Percentiles rank a stretch among this genome's conserved stretches.
Conservation (phyloP, 352 stramenopile species). For the Pythium insidiosum region DNA sequence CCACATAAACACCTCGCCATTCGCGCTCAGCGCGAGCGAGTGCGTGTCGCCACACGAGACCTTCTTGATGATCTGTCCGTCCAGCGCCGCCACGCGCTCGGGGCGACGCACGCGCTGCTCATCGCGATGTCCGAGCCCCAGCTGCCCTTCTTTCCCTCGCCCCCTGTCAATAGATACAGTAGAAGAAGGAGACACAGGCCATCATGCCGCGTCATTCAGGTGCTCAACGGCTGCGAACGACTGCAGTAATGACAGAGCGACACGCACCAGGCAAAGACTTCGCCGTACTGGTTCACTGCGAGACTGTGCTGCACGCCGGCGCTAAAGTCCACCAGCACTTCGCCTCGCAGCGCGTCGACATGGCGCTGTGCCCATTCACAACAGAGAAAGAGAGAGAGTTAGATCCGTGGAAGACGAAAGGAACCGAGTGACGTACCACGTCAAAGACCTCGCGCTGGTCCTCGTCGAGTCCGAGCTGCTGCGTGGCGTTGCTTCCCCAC, state of each 20-base stretch:
- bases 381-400: background rate
- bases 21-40: slow-evolving; percentile 46
- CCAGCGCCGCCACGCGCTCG: slow-evolving; percentile 37
- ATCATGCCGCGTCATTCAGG: background rate
- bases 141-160: slow-evolving; percentile 56
- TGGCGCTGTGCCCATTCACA: slow-evolving; percentile 22
- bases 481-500: slow-evolving; percentile 63
- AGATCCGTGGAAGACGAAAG: background rate
- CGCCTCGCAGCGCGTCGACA: slow-evolving; percentile 37
- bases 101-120: slow-evolving; percentile 27
- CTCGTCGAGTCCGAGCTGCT: slow-evolving; percentile 56
- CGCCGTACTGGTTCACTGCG: slow-evolving; percentile 72
- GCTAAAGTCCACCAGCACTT: slow-evolving; percentile 67
- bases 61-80: slow-evolving; percentile 54
- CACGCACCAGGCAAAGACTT: slow-evolving; percentile 64
- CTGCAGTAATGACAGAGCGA: background rate
- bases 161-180: slow-evolving; percentile 20
- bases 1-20: slow-evolving; percentile 71
- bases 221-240: background rate
- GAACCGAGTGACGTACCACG: slow-evolving; percentile 19
- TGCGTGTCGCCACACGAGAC: slow-evolving; percentile 73
- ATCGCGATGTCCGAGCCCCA: slow-evolving; percentile 33
- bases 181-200: background rate
- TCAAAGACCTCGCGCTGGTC: slow-evolving; percentile 51
- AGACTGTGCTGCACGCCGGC: slow-evolving; percentile 69